These are phyloP conservation scores for Phytophthora meadii DNA, from an alignment of 352 stramenopile species.

Conservation along the genomic window DNA sequence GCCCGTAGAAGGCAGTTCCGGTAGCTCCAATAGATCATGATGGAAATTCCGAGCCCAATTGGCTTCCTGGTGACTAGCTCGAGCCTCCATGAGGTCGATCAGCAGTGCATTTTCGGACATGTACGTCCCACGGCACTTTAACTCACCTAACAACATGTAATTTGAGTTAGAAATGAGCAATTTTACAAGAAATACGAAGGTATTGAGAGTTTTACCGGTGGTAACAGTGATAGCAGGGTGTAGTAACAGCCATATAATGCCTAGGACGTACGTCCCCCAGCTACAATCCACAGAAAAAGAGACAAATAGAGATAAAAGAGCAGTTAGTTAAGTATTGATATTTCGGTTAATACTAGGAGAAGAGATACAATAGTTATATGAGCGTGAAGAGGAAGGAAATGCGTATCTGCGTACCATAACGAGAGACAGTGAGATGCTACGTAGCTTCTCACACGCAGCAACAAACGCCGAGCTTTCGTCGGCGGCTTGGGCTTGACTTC, in stretches of 20 bases:
- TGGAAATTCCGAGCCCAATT: conserved; percentile 42
- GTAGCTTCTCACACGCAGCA: conserved; percentile 37
- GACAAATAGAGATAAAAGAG: background rate
- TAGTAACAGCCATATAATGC: conserved; percentile 79
- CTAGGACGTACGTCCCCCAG: conserved; percentile 73
- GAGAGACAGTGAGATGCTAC: conserved; percentile 40
- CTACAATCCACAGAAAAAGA: conserved; percentile 31
- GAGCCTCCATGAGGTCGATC: conserved; percentile 72
- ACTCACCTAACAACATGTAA: conserved; percentile 46
- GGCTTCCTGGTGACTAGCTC: conserved; percentile 48
- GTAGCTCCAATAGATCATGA: conserved; percentile 44
- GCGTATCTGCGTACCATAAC: conserved; percentile 39
- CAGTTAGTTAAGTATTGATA: conserved; percentile 1
- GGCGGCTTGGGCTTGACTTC: conserved; percentile 28
- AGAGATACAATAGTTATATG: conserved; percentile 2
- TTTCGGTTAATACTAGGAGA: background rate
- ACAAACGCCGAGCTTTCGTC: conserved; percentile 28
- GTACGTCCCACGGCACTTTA: conserved; percentile 87
- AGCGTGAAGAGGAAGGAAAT: background rate
- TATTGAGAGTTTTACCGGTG: conserved; percentile 45
- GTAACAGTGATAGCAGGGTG: conserved; percentile 82
- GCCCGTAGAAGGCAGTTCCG: conserved; percentile 35
- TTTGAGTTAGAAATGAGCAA: background rate
- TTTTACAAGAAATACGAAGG: background rate
- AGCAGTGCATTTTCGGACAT: conserved; percentile 91